These are phyloP conservation scores for Selenicereus undatus DNA, from an alignment of 148 eudicot genomes.

Conservation along the genomic window DNA sequence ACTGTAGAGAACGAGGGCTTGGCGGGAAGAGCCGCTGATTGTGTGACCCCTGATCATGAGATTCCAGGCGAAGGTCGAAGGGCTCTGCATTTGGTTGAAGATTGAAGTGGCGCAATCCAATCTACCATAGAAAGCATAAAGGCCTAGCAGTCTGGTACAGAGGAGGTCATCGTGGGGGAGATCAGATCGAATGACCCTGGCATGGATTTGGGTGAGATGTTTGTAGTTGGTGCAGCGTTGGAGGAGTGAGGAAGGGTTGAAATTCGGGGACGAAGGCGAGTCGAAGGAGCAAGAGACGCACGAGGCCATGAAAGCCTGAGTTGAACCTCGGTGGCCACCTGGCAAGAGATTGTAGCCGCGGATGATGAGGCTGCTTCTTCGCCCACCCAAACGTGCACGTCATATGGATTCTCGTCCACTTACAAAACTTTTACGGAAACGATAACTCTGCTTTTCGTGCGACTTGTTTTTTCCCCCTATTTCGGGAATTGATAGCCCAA, in stretches of 20 bases:
- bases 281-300: slow-evolving; percentile 15
- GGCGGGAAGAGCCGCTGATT: slow-evolving; percentile 22
- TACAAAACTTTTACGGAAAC: too few species aligned
- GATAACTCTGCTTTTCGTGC: too few species aligned
- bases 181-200: slow-evolving; percentile 38
- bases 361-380: too few species aligned
- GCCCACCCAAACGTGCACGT: too few species aligned
- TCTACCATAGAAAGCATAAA: slow-evolving; percentile 36
- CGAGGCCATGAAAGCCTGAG: slow-evolving; percentile 28
- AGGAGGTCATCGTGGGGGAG: slow-evolving; percentile 27
- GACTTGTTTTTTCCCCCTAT: too few species aligned
- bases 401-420: too few species aligned
- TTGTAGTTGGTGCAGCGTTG: slow-evolving; percentile 34
- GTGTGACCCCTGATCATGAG: slow-evolving; percentile 46
- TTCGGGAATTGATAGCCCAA: too few species aligned
- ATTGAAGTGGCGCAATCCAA: slow-evolving; percentile 40
- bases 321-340: background rate
- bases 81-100: slow-evolving; percentile 34
- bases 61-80: slow-evolving; percentile 51
- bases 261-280: slow-evolving; percentile 14
- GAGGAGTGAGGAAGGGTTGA: slow-evolving; percentile 37
- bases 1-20: slow-evolving; percentile 41
- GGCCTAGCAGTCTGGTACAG: slow-evolving; percentile 32
- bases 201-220: slow-evolving; percentile 58
- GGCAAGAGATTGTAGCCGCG: background rate